Conservation (phyloP, 257 asterid species). For the Gentiana straminea region DNA sequence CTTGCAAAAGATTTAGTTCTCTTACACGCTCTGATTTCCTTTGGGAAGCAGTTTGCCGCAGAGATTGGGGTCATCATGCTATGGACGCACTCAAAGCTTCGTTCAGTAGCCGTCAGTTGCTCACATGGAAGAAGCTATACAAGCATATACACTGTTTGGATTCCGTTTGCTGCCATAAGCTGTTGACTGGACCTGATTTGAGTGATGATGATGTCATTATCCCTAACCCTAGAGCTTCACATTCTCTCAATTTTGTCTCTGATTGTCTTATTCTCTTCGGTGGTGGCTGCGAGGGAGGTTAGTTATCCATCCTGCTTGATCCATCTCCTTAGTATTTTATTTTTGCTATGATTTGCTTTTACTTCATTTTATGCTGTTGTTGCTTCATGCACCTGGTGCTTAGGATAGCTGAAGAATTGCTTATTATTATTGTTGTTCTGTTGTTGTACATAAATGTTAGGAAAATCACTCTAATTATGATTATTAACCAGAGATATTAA, state of each 20-base stretch:
- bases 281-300: constrained; percentile 94
- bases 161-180: constrained; percentile 41
- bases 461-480: no score
- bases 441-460: no score
- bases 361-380: no score
- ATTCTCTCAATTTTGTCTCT: constrained; percentile 63
- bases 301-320: constrained; percentile 6
- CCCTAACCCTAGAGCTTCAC: constrained; percentile 87
- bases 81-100: constrained; percentile 37
- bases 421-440: no score
- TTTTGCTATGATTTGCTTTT: neutral
- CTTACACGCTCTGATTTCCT: constrained; percentile 56
- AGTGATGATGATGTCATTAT: constrained; percentile 20
- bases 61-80: constrained; percentile 61
- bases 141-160: constrained; percentile 53
- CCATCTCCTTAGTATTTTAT: neutral
- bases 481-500: no score
- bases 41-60: constrained; percentile 77
- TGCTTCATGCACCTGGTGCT: no score
- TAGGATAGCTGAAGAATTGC: no score
- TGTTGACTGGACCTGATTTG: constrained; percentile 18
- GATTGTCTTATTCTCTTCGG: constrained; percentile 80
- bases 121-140: constrained; percentile 65
- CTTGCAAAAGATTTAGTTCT: constrained; percentile 55
- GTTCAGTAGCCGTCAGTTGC: constrained; percentile 5